A percentile compares a stretch with the other conserved stretches of the same genome.
phyloP scores from a whole-genome alignment of 2,329 filamentous ascomycete species.

The Sarocladiaceae sp. region DNA sequence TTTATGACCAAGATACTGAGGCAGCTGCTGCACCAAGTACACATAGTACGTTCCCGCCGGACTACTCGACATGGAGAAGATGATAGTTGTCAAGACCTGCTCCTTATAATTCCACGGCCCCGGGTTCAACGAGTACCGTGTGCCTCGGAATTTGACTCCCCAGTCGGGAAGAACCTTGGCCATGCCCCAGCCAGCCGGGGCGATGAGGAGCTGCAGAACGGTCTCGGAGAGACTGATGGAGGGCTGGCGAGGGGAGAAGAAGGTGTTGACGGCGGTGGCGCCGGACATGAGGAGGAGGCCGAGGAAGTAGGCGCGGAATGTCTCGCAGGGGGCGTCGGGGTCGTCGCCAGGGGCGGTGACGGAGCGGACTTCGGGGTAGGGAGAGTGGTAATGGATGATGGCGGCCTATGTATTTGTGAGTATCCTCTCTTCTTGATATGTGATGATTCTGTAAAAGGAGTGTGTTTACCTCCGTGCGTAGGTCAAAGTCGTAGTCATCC shows the following conservation, averaged over 20 bases:
- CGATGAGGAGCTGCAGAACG: conserved; percentile 39
- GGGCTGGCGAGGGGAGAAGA: conserved; percentile 20
- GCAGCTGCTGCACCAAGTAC: conserved; percentile 35
- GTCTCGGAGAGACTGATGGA: conserved; percentile 34
- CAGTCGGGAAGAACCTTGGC: conserved; percentile 37
- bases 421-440: too few species aligned
- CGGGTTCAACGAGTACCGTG: conserved; percentile 41
- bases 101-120: conserved; percentile 52
- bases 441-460: background rate
- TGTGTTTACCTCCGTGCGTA: conserved; percentile 20
- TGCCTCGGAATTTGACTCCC: conserved; percentile 35
- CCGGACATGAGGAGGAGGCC: conserved; percentile 28
- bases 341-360: conserved; percentile 32
- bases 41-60: conserved; percentile 41
- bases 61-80: conserved; percentile 46
- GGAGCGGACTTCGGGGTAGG: conserved; percentile 35
- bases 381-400: conserved; percentile 33
- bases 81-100: conserved; percentile 53
- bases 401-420: conserved; percentile 29
- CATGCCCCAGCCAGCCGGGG: conserved; percentile 37
- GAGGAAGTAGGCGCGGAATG: conserved; percentile 34
- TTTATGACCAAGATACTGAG: conserved; percentile 20
- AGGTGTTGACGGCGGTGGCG: conserved; percentile 18
- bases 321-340: conserved; percentile 29
- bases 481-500: conserved; percentile 33